A percentile compares a stretch with the other conserved stretches of the same genome.
Conservation (phyloP, 192 early-diverging fungal species). For the Geranomyces michiganensis region DNA sequence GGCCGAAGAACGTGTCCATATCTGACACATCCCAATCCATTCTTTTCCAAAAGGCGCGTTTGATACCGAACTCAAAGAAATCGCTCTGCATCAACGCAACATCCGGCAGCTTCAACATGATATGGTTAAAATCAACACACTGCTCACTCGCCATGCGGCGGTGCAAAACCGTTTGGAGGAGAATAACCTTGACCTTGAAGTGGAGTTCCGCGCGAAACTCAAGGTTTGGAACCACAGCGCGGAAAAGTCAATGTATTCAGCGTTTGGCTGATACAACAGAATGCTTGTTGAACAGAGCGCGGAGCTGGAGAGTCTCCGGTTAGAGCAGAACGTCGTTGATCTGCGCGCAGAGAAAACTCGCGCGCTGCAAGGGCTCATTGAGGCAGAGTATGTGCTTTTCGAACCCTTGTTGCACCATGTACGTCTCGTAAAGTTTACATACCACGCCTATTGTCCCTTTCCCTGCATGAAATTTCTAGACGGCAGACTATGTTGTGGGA, state of each 20-base stretch:
- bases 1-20: neutral
- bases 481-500: constrained; percentile 71
- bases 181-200: constrained; percentile 60
- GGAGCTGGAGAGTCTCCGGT: constrained; percentile 54
- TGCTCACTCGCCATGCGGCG: constrained; percentile 54
- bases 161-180: constrained; percentile 59
- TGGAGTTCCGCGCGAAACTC: constrained; percentile 57
- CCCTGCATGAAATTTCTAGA: constrained; percentile 27
- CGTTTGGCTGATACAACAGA: neutral
- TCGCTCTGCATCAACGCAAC: constrained; percentile 56
- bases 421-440: no score
- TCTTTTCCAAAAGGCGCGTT: constrained; percentile 44
- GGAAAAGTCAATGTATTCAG: neutral
- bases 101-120: constrained; percentile 61
- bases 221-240: constrained; percentile 38
- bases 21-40: neutral
- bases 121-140: constrained; percentile 66
- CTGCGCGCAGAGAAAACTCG: constrained; percentile 54
- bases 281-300: constrained; percentile 35
- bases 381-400: constrained; percentile 58
- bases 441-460: neutral
- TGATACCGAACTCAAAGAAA: constrained; percentile 59
- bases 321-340: constrained; percentile 54
- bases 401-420: neutral
- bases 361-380: constrained; percentile 58